These are phyloP conservation scores for Epipyxis sp. DNA, from an alignment of 108 stramenopile genomes.

Conservation along the genomic window DNA sequence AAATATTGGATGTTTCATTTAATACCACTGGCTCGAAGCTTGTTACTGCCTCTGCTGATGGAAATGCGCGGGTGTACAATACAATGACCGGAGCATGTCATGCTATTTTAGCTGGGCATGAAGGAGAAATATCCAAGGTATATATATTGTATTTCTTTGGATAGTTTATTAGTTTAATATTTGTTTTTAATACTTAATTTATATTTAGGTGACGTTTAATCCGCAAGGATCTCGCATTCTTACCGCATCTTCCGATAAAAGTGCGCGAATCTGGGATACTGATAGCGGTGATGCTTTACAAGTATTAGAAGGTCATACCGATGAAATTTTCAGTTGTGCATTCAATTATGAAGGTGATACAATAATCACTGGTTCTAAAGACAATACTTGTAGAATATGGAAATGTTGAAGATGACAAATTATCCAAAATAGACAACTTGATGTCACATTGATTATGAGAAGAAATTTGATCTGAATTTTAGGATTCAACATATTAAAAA, in stretches of 20 bases:
- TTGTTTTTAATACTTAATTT: neutral
- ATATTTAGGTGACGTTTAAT: slow-evolving; percentile 39
- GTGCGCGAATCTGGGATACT: slow-evolving; percentile 59
- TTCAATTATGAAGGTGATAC: slow-evolving; percentile 69
- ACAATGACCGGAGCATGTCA: slow-evolving; percentile 64
- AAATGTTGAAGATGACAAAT: slow-evolving; percentile 36
- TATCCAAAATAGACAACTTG: too few relatives aligned
- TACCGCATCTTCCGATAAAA: slow-evolving; percentile 63
- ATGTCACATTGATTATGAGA: too few relatives aligned
- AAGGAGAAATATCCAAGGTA: slow-evolving; percentile 66
- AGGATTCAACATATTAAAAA: too few relatives aligned
- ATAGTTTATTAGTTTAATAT: too few relatives aligned
- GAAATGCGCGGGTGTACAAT: slow-evolving; percentile 63
- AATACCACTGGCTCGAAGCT: slow-evolving; percentile 59
- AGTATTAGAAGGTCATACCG: slow-evolving; percentile 63
- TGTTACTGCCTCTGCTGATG: slow-evolving; percentile 64
- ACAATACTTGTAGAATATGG: slow-evolving; percentile 67
- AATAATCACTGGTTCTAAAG: slow-evolving; percentile 65
- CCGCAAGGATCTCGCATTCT: slow-evolving; percentile 59
- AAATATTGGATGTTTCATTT: slow-evolving; percentile 65
- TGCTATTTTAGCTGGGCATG: slow-evolving; percentile 65
- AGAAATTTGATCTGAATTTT: too few relatives aligned
- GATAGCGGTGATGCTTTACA: slow-evolving; percentile 45
- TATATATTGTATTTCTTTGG: too few relatives aligned
- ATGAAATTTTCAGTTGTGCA: slow-evolving; percentile 65